Percentiles rank a stretch among this genome's conserved stretches.
Evolutionary conservation across 257 asterid species (phyloP).

Genomic region (Linaria vulgaris): DNA sequence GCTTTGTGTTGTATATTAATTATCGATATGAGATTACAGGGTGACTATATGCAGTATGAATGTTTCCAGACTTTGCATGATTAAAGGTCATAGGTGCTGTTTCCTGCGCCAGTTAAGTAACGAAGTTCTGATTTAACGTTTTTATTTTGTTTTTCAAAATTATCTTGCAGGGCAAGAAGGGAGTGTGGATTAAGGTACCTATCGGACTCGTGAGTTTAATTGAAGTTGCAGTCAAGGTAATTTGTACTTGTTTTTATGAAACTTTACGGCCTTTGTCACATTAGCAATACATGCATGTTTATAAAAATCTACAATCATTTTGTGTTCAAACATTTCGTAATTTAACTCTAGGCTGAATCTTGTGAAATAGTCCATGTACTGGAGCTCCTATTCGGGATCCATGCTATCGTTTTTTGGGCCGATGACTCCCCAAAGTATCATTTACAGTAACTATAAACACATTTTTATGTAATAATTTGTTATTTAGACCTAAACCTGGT

Average conservation of each 20-base stretch:
- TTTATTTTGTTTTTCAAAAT: background rate
- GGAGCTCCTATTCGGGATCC: background rate
- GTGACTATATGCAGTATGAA: too few relatives aligned
- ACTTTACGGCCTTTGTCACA: background rate
- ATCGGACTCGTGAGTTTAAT: constrained; percentile 56
- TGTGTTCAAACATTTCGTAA: background rate
- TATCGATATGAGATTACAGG: too few relatives aligned
- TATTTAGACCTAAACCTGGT: background rate
- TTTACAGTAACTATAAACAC: too few relatives aligned
- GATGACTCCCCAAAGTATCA: too few relatives aligned
- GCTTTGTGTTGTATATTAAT: background rate
- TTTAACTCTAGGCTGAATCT: constrained; percentile 4
- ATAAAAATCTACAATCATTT: background rate
- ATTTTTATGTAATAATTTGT: too few relatives aligned
- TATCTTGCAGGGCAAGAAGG: constrained; percentile 68
- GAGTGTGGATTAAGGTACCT: constrained; percentile 74
- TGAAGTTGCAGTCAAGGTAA: constrained; percentile 65
- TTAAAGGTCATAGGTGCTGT: constrained; percentile 7
- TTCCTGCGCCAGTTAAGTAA: background rate
- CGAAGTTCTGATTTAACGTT: background rate
- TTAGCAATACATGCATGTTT: constrained; percentile 3
- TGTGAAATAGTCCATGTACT: background rate
- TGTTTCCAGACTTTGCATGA: constrained; percentile 2
- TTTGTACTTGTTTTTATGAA: background rate
- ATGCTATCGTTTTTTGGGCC: background rate